A percentile compares a stretch with the other conserved stretches of the same genome.
Conservation (phyloP, 805 yeast species). For the Danielozyma ontarioensis region DNA sequence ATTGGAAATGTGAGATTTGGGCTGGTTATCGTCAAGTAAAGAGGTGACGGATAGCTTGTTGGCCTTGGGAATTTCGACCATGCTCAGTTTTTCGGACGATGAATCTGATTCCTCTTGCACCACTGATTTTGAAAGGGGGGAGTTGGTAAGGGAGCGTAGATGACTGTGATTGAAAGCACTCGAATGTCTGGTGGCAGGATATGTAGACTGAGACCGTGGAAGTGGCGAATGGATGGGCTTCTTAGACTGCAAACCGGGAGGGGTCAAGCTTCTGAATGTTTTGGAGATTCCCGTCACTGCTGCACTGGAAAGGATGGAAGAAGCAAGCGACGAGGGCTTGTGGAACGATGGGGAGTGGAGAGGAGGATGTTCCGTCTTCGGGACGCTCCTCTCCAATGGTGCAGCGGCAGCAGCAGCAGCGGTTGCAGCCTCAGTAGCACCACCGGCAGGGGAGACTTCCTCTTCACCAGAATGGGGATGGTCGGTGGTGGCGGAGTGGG, state of each 20-base stretch:
- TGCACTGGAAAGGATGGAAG: too few species aligned
- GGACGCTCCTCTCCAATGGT: too few species aligned
- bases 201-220: neutral
- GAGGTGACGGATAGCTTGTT: slow-evolving; percentile 21
- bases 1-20: slow-evolving; percentile 2
- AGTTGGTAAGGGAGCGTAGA: slow-evolving; percentile 11
- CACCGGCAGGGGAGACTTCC: too few species aligned
- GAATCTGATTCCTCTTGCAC: slow-evolving; percentile 2
- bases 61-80: slow-evolving; percentile 1
- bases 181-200: neutral
- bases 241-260: neutral
- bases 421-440: too few species aligned
- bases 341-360: neutral
- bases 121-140: slow-evolving; percentile 11
- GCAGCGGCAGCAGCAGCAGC: too few species aligned
- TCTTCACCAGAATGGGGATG: too few species aligned
- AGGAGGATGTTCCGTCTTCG: too few species aligned
- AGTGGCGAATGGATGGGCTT: neutral
- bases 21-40: slow-evolving; percentile 18
- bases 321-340: neutral
- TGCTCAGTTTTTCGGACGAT: too few species aligned
- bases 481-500: neutral
- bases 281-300: neutral
- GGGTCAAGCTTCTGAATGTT: neutral
- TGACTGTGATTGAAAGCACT: neutral